Percentiles rank a stretch among this genome's conserved stretches.
Evolutionary conservation across 768 basidiomycete species (phyloP).

Genomic region (Cyclocybe cylindracea): DNA sequence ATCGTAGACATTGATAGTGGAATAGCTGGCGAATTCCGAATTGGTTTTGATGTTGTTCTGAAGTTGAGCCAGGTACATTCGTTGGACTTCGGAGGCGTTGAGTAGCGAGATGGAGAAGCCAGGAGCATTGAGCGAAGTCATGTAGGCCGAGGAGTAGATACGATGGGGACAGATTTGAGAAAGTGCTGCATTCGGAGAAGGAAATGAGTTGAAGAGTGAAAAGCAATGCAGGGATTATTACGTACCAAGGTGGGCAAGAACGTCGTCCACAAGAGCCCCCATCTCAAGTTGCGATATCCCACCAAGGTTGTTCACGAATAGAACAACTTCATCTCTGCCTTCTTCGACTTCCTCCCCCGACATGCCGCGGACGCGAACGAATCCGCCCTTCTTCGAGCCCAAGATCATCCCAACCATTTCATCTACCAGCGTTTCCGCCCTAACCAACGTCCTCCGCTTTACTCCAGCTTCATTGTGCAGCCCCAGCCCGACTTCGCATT

Average conservation of each 20-base stretch:
- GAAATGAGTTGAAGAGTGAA: not conserved
- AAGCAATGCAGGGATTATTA: not conserved
- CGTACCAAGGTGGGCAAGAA: constrained; percentile 44
- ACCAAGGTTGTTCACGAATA: constrained; percentile 60
- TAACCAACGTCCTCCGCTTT: constrained; percentile 37
- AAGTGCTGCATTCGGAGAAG: constrained; percentile 21
- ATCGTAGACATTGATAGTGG: constrained; percentile 21
- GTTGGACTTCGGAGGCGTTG: constrained; percentile 38
- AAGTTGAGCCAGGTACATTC: not conserved
- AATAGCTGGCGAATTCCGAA: not conserved
- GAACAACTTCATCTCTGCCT: constrained; percentile 47
- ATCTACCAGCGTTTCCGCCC: constrained; percentile 23
- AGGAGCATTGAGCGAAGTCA: constrained; percentile 64
- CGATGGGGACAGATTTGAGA: constrained; percentile 34
- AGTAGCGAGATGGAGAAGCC: constrained; percentile 58
- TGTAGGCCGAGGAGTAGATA: constrained; percentile 50
- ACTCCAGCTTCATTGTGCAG: constrained; percentile 58
- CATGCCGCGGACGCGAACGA: constrained; percentile 2
- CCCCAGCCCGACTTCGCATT: constrained; percentile 53
- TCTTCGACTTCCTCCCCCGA: constrained; percentile 8
- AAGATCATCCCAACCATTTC: constrained; percentile 45
- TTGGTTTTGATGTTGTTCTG: not conserved
- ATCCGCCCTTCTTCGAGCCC: constrained; percentile 12
- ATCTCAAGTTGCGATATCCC: constrained; percentile 53
- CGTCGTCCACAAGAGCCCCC: constrained; percentile 47